Evolutionary conservation across 495 filamentous ascomycete species (phyloP).

Genomic region (Parathielavia hyrcaniae): DNA sequence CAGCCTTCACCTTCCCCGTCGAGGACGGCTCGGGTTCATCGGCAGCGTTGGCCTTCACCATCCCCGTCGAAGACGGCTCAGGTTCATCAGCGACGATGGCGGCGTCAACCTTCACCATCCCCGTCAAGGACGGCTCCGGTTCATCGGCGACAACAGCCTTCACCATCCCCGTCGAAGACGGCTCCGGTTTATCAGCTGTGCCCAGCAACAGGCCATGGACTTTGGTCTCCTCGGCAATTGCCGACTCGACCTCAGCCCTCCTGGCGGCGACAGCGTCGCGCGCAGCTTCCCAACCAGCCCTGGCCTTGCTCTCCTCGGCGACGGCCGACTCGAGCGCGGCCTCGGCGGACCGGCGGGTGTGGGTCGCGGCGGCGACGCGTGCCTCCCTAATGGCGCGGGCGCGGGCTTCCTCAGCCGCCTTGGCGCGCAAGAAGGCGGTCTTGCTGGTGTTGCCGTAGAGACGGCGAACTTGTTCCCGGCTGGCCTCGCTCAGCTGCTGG

Average conservation of each 20-base stretch:
- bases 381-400: neutral
- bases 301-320: conserved; percentile 4
- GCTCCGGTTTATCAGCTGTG: neutral
- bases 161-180: neutral
- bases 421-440: neutral
- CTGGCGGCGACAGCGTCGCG: neutral
- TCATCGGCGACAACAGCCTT: neutral
- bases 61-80: neutral
- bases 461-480: no score
- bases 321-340: conserved; percentile 1
- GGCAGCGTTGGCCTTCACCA: neutral
- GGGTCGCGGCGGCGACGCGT: neutral
- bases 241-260: neutral
- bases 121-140: neutral
- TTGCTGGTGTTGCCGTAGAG: neutral
- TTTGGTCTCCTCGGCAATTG: conserved; percentile 1
- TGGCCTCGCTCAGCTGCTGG: no score
- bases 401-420: neutral
- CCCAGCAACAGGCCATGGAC: neutral
- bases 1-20: neutral
- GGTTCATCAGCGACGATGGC: neutral
- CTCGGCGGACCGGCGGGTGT: neutral
- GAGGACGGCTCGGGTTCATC: neutral
- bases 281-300: neutral
- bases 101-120: neutral